These are phyloP conservation scores for Trametes cubensis DNA, from an alignment of 768 basidiomycete genomes.

Conservation along the genomic window DNA sequence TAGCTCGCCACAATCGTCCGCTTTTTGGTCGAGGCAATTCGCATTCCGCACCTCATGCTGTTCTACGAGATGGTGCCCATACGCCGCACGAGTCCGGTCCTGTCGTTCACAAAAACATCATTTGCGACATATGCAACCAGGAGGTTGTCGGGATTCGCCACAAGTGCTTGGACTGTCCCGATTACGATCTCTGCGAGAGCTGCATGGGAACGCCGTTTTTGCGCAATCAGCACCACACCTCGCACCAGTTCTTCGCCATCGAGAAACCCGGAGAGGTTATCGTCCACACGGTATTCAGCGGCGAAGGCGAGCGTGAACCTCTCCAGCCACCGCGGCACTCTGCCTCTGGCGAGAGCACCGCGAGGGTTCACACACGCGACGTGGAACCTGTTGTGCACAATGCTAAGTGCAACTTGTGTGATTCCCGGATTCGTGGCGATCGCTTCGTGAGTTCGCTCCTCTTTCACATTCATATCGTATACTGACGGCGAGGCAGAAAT, in stretches of 20 bases:
- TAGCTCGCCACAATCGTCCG: conserved; percentile 10
- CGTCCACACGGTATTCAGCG: conserved; percentile 61
- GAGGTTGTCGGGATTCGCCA: conserved; percentile 68
- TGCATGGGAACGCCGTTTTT: conserved; percentile 22
- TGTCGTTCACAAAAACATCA: conserved; percentile 51
- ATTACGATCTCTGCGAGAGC: conserved; percentile 31
- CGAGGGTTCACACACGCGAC: background rate
- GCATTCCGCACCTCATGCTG: background rate
- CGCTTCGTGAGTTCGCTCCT: conserved; percentile 62
- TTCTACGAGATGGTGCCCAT: background rate
- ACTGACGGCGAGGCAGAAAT: conserved; percentile 56
- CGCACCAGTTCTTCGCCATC: conserved; percentile 75
- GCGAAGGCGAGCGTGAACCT: conserved; percentile 38
- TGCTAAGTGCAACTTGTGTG: conserved; percentile 79
- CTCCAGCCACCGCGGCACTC: background rate
- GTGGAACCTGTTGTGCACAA: conserved; percentile 48
- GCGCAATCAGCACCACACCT: conserved; percentile 39
- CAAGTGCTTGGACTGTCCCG: conserved; percentile 79
- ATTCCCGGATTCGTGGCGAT: conserved; percentile 65
- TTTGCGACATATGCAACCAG: conserved; percentile 65
- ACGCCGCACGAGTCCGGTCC: background rate
- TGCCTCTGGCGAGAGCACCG: background rate
- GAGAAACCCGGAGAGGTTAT: conserved; percentile 63
- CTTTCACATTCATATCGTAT: background rate
- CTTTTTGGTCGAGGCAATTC: background rate